Conservation (phyloP, 495 filamentous ascomycete species). For the Sordaria brevicollis region DNA sequence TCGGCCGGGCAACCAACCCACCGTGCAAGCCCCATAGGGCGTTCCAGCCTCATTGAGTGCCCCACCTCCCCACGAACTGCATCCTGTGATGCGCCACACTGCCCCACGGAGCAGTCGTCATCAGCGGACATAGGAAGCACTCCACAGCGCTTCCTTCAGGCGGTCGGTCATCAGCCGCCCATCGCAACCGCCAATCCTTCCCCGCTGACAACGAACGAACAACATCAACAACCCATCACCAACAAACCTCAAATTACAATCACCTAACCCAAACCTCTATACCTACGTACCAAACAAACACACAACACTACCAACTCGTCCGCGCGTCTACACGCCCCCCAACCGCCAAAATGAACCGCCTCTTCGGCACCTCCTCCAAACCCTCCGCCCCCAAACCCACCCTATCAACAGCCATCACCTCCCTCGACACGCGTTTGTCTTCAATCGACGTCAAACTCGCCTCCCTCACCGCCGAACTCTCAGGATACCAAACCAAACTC, state of each 20-base stretch:
- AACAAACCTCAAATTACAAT: neutral
- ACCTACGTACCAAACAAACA: neutral
- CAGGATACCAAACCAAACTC: slow-evolving; percentile 77
- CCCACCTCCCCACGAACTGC: neutral
- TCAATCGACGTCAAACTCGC: slow-evolving; percentile 93
- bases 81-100: neutral
- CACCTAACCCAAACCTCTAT: neutral
- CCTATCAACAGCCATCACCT: slow-evolving; percentile 74
- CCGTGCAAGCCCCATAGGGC: neutral
- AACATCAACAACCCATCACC: neutral
- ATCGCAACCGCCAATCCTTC: neutral
- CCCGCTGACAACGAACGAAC: neutral
- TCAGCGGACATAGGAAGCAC: neutral
- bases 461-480: slow-evolving; percentile 82
- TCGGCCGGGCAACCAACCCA: neutral
- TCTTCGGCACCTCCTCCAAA: slow-evolving; percentile 75
- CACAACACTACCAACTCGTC: neutral
- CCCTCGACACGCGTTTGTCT: slow-evolving; percentile 80
- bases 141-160: neutral
- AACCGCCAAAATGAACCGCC: slow-evolving; percentile 66
- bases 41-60: neutral
- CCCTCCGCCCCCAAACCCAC: slow-evolving; percentile 70
- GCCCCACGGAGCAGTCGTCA: neutral
- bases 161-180: neutral
- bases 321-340: neutral